Conservation (phyloP, 2,329 filamentous ascomycete genomes). For the Xylaria multiplex region DNA sequence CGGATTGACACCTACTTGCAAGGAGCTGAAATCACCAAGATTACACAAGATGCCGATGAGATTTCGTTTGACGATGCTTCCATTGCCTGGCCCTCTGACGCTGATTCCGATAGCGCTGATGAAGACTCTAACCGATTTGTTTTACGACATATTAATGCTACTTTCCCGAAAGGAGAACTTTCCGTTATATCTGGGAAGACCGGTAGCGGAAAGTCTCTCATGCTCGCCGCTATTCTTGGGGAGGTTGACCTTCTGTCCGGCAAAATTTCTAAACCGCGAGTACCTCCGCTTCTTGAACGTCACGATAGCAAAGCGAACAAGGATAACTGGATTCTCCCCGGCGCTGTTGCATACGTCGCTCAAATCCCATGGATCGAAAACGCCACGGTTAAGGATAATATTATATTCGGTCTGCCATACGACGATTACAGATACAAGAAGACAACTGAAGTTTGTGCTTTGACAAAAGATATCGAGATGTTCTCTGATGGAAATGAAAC, state of each 20-base stretch:
- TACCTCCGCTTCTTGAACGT: constrained; percentile 63
- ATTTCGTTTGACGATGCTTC: constrained; percentile 74
- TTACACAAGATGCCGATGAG: constrained; percentile 64
- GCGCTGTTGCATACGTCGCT: constrained; percentile 77
- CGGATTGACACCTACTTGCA: constrained; percentile 78
- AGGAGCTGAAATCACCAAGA: constrained; percentile 70
- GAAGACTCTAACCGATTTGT: constrained; percentile 70
- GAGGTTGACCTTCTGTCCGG: constrained; percentile 77
- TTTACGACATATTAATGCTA: constrained; percentile 70
- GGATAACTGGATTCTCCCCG: constrained; percentile 74
- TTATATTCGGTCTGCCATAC: constrained; percentile 78
- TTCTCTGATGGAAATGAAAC: constrained; percentile 80
- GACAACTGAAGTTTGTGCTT: constrained; percentile 76
- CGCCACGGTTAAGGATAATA: constrained; percentile 79
- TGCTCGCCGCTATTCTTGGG: constrained; percentile 78
- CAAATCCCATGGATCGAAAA: constrained; percentile 91
- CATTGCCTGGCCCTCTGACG: constrained; percentile 79
- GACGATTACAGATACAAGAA: constrained; percentile 75
- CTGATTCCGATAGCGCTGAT: constrained; percentile 51
- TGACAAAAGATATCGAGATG: constrained; percentile 80
- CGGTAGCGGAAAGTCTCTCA: constrained; percentile 79
- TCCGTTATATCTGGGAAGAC: constrained; percentile 82
- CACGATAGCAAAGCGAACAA: constrained; percentile 70
- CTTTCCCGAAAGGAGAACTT: constrained; percentile 74
- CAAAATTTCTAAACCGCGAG: constrained; percentile 63